Conservation (phyloP, 2,329 filamentous ascomycete genomes). For the Drechslerella stenobrocha region DNA sequence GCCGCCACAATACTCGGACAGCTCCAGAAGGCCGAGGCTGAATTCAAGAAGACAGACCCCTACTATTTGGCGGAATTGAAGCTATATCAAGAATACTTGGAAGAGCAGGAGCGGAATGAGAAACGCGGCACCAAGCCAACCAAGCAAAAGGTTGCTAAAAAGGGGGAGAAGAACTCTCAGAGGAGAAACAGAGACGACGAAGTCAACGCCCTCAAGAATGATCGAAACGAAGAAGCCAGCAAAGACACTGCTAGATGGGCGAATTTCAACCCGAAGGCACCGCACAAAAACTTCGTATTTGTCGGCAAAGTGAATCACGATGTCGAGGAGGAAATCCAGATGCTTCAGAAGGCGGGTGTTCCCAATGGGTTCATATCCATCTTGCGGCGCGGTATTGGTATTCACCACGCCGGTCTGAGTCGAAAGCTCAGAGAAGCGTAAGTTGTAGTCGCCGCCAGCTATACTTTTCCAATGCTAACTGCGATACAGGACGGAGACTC, state of each 20-base stretch:
- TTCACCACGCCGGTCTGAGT: constrained; percentile 81
- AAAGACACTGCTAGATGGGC: constrained; percentile 64
- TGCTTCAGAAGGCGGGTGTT: constrained; percentile 61
- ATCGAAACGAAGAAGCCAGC: constrained; percentile 54
- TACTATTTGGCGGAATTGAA: constrained; percentile 66
- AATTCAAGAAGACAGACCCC: constrained; percentile 63
- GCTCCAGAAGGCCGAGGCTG: constrained; percentile 62
- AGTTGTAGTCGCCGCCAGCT: constrained; percentile 54
- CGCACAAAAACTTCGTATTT: constrained; percentile 68
- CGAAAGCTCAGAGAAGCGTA: constrained; percentile 65
- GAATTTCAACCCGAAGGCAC: constrained; percentile 69
- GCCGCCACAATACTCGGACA: constrained; percentile 58
- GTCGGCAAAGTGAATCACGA: constrained; percentile 64
- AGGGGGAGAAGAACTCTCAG: constrained; percentile 56
- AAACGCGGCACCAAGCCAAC: constrained; percentile 8
- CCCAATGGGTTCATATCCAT: constrained; percentile 63
- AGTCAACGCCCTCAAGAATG: constrained; percentile 62
- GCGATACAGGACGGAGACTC: constrained; percentile 65
- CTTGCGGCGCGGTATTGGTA: constrained; percentile 69
- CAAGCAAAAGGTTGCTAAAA: constrained; percentile 44
- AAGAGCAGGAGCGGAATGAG: constrained; percentile 57
- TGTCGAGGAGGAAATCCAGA: constrained; percentile 61
- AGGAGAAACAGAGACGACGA: constrained; percentile 58
- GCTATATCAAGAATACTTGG: constrained; percentile 59
- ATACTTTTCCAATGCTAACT: constrained; percentile 39